Base-by-base conservation (phyloP, 371 early-diverging fungal genomes). In the Apophysomyces ossiformis region DNA sequence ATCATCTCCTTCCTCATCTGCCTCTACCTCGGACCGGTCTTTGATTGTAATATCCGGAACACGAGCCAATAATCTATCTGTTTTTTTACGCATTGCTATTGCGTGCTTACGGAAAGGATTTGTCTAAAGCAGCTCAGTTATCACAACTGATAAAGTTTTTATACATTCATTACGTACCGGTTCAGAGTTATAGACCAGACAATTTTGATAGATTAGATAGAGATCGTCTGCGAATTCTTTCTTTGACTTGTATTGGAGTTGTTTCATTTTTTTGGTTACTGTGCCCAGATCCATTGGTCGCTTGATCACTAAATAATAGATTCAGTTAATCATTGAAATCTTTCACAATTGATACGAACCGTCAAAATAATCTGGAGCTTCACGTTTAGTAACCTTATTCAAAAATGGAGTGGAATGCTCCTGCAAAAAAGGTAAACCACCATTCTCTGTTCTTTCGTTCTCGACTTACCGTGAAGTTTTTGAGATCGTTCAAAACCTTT, bases 301-400 rank as follows among this genome's bases (percentile, higher is more conserved):
- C 71, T 91, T 90, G 60, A 97, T 94, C 59, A 95, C 91, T 90
- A 60, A 0, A 26, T 26, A 26, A 26, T 3, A 15, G 11, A 56
- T 37, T 41, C 11, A 46, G 54, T 50, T 26, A 16, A 37, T 13
- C 16, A 11, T 43, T 60, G 32, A 21, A 32, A 7, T 9, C 5
- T 7, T 21, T 5, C 9, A 6, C 21, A 18, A 11, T n/a, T 18
- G 9, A 54, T 37, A 43, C 59, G 8, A 75, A 84, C 86, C 85
- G 56, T 94, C 94, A 81, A 91, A 94, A 71, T 99, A 99, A 78
- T 96, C 95, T 0, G 98, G 98, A 0, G 95, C 98, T 57, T 99
- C 99, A 32, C 93, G 90, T 66, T 94, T 93, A 70, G 86, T 91
- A 32, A 99, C 99, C 74, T 93, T 94, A 65, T 87, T 88, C 16